A percentile compares a stretch with the other conserved stretches of the same genome.
Conservation (phyloP, 352 stramenopile genomes). For the Globisporangium paroecandrum region DNA sequence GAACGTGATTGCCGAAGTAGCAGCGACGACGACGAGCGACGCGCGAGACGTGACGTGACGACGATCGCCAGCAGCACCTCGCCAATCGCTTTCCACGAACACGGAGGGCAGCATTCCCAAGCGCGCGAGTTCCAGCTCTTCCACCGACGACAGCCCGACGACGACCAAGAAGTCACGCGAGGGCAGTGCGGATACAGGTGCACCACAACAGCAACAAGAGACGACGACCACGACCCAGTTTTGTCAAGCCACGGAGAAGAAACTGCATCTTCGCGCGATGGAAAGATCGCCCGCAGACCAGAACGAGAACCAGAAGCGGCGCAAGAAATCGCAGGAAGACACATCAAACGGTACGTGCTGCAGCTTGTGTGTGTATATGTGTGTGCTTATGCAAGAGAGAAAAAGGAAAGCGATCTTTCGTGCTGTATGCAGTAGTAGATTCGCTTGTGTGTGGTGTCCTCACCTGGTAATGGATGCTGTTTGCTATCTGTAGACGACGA, state of each 20-base stretch:
- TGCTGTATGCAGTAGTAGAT: neutral
- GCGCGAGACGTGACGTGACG: constrained; percentile 18
- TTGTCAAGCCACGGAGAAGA: constrained; percentile 39
- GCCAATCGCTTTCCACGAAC: constrained; percentile 10
- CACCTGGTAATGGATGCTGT: constrained; percentile 2
- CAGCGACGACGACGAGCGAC: constrained; percentile 16
- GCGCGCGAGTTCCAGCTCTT: constrained; percentile 17
- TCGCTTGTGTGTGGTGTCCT: neutral
- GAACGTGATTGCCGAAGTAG: constrained; percentile 17
- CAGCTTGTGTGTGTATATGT: neutral
- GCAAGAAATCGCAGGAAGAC: constrained; percentile 65
- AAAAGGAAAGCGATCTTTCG: neutral
- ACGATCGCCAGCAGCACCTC: constrained; percentile 13
- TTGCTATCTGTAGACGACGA: constrained; percentile 31
- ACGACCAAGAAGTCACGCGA: constrained; percentile 19
- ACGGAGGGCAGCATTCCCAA: constrained; percentile 21
- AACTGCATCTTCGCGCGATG: constrained; percentile 59
- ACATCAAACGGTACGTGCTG: constrained; percentile 18
- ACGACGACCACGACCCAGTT: constrained; percentile 7
- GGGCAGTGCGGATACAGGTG: constrained; percentile 6
- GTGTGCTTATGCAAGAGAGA: neutral
- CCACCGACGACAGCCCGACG: constrained; percentile 17
- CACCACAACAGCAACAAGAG: constrained; percentile 12
- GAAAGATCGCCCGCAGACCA: constrained; percentile 41
- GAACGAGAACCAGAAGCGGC: constrained; percentile 58